phyloP scores from a whole-genome alignment of 345 rosid species.

The Streptanthus diversifolius region DNA sequence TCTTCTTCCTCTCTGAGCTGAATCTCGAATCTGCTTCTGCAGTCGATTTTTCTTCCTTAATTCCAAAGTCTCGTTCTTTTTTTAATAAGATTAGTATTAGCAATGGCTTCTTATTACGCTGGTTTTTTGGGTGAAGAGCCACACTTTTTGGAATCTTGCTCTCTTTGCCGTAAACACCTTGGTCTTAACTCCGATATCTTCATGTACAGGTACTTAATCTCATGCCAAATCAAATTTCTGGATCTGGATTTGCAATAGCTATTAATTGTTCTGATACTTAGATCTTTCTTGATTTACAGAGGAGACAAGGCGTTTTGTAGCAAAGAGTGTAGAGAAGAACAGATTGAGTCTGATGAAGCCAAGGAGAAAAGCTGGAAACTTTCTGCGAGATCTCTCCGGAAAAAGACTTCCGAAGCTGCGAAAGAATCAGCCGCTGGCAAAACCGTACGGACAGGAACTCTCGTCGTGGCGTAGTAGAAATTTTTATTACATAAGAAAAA shows the following conservation, averaged over 20 bases:
- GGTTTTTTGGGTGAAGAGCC: conserved; percentile 37
- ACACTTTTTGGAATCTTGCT: conserved; percentile 73
- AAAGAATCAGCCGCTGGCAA: conserved; percentile 40
- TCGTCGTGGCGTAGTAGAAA: conserved; percentile 36
- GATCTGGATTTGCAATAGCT: too few relatives aligned
- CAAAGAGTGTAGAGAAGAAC: conserved; percentile 83
- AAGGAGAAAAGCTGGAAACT: conserved; percentile 52
- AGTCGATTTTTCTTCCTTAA: background rate
- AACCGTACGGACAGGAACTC: conserved; percentile 60
- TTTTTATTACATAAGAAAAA: background rate
- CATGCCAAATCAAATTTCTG: background rate
- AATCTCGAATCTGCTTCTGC: conserved; percentile 6
- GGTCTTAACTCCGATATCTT: conserved; percentile 71
- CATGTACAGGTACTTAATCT: conserved; percentile 89
- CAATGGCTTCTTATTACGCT: conserved; percentile 34
- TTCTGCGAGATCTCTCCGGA: conserved; percentile 50
- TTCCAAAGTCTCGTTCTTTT: background rate
- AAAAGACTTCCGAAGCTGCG: conserved; percentile 37
- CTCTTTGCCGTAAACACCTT: conserved; percentile 65
- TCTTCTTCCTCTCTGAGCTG: background rate
- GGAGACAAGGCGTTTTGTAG: conserved; percentile 86
- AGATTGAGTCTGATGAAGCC: conserved; percentile 69
- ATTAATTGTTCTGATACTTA: too few relatives aligned
- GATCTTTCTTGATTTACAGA: conserved; percentile 35
- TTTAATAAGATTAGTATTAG: background rate